Conservation (phyloP, 139 green algal genomes). For the Auxenochlorella pyrenoidosa region DNA sequence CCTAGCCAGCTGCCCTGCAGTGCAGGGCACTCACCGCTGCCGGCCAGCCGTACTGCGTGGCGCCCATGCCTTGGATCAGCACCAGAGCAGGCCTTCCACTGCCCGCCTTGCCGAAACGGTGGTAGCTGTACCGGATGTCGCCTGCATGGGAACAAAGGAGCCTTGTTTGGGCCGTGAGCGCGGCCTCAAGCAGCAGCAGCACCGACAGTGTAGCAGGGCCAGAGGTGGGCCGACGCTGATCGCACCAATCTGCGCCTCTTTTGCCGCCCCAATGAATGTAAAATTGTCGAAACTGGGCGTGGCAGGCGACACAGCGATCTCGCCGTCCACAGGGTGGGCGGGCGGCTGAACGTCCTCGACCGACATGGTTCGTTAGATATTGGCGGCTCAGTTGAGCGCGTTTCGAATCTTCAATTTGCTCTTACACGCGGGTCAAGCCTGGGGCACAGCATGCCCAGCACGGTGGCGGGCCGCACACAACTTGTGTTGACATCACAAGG, state of each 20-base stretch:
- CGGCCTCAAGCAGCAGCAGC: neutral
- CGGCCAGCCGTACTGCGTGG: neutral
- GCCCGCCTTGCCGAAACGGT: neutral
- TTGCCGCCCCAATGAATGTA: neutral
- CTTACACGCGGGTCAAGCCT: too few relatives aligned
- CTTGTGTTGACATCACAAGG: too few relatives aligned
- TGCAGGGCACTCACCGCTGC: neutral
- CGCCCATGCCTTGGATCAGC: neutral
- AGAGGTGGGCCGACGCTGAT: neutral
- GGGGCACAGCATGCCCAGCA: too few relatives aligned
- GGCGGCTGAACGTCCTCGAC: too few relatives aligned
- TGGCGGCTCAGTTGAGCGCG: too few relatives aligned
- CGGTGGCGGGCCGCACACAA: too few relatives aligned
- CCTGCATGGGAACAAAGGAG: neutral
- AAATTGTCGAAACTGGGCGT: neutral
- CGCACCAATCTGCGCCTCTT: neutral
- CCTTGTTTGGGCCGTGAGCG: neutral
- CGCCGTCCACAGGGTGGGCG: too few relatives aligned
- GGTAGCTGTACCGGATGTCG: constrained; percentile 1
- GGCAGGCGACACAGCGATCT: too few relatives aligned
- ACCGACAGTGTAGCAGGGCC: neutral
- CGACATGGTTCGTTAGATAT: too few relatives aligned
- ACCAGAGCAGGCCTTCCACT: neutral
- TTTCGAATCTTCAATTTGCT: too few relatives aligned
- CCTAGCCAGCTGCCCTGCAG: too few relatives aligned